phyloP scores from a whole-genome alignment of 805 yeast species.

The Kregervanrija delftensis region DNA sequence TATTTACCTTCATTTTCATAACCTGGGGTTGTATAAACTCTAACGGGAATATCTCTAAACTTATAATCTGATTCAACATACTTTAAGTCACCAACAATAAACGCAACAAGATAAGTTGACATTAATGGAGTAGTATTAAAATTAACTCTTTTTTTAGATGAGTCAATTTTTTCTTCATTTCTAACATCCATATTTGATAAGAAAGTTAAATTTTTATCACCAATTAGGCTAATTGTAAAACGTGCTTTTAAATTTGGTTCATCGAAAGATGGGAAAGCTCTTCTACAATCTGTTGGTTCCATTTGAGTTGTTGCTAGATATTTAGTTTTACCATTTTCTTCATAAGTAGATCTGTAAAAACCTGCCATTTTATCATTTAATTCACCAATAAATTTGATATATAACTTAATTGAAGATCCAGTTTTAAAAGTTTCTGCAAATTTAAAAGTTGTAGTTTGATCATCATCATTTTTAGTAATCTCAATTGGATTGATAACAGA shows the following conservation, averaged over 20 bases:
- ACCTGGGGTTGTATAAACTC: conserved; percentile 50
- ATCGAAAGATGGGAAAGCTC: conserved; percentile 54
- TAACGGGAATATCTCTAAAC: conserved; percentile 41
- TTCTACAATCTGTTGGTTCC: conserved; percentile 55
- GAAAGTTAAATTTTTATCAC: conserved; percentile 31
- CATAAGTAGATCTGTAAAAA: conserved; percentile 46
- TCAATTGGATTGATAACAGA: conserved; percentile 16
- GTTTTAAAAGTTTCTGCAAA: conserved; percentile 34
- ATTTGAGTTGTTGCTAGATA: conserved; percentile 51
- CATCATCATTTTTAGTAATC: conserved; percentile 35
- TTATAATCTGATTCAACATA: conserved; percentile 43
- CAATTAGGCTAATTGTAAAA: conserved; percentile 38
- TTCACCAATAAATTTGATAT: conserved; percentile 35
- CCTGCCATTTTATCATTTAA: conserved; percentile 54
- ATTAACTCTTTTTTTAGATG: conserved; percentile 21
- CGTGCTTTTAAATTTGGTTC: conserved; percentile 54
- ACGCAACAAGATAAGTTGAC: conserved; percentile 52
- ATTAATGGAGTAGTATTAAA: conserved; percentile 46
- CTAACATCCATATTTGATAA: conserved; percentile 44
- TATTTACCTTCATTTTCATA: conserved; percentile 38
- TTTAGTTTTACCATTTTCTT: conserved; percentile 35
- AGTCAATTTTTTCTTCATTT: conserved; percentile 15
- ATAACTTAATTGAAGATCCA: conserved; percentile 26
- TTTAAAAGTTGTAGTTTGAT: conserved; percentile 59
- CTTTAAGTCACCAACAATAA: conserved; percentile 52